phyloP scores from a whole-genome alignment of 139 green algal genomes.

The Ulvella scutata region DNA sequence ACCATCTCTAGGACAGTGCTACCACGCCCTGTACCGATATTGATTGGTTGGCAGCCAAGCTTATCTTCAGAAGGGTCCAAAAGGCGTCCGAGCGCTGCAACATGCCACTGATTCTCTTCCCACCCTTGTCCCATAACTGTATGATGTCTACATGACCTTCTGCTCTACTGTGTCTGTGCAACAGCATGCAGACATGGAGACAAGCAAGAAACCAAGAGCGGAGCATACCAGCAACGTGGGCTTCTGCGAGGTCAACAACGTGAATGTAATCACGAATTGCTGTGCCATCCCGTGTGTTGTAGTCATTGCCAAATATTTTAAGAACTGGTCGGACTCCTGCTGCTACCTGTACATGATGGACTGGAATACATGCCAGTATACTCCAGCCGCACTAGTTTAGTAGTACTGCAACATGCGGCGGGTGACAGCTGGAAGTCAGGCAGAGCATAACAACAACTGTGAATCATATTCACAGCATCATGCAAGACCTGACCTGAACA shows the following conservation, averaged over 20 bases:
- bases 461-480: too few species aligned
- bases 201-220: too few species aligned
- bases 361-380: too few species aligned
- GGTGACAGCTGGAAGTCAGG: too few species aligned
- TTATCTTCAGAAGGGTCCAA: neutral
- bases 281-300: constrained; percentile 76
- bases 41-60: constrained; percentile 66
- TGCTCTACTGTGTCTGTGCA: too few species aligned
- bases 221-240: constrained; percentile 7
- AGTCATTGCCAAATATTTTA: constrained; percentile 88
- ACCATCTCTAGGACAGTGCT: constrained; percentile 95
- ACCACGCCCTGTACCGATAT: constrained; percentile 82
- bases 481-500: too few species aligned
- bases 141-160: too few species aligned
- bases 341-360: constrained; percentile 44
- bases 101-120: neutral
- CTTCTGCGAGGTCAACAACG: constrained; percentile 70
- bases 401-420: too few species aligned
- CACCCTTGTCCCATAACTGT: too few species aligned
- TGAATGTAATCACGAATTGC: constrained; percentile 97
- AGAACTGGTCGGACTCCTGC: constrained; percentile 68
- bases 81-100: neutral
- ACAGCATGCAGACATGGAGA: too few species aligned
- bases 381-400: too few species aligned
- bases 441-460: too few species aligned